These are phyloP conservation scores for Metarhizium sp. DNA, from an alignment of 2,329 filamentous ascomycete species.

Conservation along the genomic window DNA sequence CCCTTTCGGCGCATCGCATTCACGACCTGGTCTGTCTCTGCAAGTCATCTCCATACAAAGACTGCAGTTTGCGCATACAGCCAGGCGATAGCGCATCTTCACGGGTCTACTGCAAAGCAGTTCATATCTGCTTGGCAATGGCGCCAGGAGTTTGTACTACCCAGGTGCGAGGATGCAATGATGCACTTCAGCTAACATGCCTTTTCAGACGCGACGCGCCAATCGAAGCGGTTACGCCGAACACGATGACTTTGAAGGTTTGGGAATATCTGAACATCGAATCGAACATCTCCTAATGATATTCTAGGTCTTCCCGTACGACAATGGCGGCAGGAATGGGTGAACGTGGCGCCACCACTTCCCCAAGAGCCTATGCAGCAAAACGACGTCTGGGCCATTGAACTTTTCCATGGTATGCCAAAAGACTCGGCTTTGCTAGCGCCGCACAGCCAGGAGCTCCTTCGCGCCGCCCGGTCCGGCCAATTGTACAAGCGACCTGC, in stretches of 20 bases:
- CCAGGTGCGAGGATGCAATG: not conserved
- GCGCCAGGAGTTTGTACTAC: slow-evolving; percentile 27
- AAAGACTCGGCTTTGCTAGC: slow-evolving; percentile 72
- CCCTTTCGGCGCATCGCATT: not conserved
- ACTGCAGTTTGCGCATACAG: not conserved
- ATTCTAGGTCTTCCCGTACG: slow-evolving; percentile 70
- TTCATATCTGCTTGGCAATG: slow-evolving; percentile 17
- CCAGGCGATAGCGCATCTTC: not conserved
- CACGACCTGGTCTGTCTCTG: not conserved
- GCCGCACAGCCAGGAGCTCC: slow-evolving; percentile 70
- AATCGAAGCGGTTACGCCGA: slow-evolving; percentile 47
- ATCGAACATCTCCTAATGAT: slow-evolving; percentile 12
- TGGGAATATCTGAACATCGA: not conserved
- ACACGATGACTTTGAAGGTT: slow-evolving; percentile 53
- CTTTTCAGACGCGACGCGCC: slow-evolving; percentile 42
- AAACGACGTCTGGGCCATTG: slow-evolving; percentile 62
- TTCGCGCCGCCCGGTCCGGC: slow-evolving; percentile 72
- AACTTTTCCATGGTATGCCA: slow-evolving; percentile 73
- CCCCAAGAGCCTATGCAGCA: slow-evolving; percentile 53
- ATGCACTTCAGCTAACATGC: slow-evolving; percentile 9
- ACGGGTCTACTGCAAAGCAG: not conserved
- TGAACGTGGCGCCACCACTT: slow-evolving; percentile 57
- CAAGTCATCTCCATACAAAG: not conserved
- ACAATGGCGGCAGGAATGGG: slow-evolving; percentile 72
- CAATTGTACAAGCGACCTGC: slow-evolving; percentile 64